Base-by-base conservation (phyloP, 495 filamentous ascomycete genomes). In the Penicillium robsamsonii region DNA sequence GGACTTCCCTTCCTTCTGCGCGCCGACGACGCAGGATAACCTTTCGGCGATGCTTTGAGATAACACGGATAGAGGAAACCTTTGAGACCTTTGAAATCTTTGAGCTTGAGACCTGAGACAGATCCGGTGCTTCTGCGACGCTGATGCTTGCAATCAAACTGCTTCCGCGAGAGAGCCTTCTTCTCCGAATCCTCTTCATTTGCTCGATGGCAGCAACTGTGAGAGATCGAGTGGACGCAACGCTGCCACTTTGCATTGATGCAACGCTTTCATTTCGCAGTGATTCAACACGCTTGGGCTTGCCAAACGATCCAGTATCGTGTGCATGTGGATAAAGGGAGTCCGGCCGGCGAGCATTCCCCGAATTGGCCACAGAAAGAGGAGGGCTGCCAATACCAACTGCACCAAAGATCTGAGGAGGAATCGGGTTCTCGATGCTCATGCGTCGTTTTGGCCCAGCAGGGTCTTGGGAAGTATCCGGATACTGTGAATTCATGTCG, bases 161-260 rank as follows among this genome's bases (percentile, higher is more conserved):
- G 27, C 30, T 52, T 9, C 24, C 27, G n/a, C 51, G 55, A 7
- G 46, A 44, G 10, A 55, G 18, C 24, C 41, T 41, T 43, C 33
- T 24, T 13, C 20, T 43, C 12, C 41, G 56, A 17, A 45, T 53
- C 20, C 50, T 38, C 8, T 55, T 17, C 31, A 55, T 46, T 12
- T 37, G 44, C 2, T 38, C n/a, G 1, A 55, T 18, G 8, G 57
- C 59, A 24, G 55, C 50, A 17, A 56, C 59, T 5, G 58, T 61
- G 5, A 61, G 48, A 15, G 59, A 59, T 4, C 40, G 27, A 13
- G 56, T 43, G 1, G 55, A 58, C 1, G 56, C 55, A 15, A 59
- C 15, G 4, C 45, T 46, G 4, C 41, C 58, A 24, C 20, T 46
- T 5, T 20, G 46, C 5, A 37, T 13, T 6, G 55, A 58, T 4